Conservation (phyloP, 139 green algal genomes). For the Haematococcus lacustris region DNA sequence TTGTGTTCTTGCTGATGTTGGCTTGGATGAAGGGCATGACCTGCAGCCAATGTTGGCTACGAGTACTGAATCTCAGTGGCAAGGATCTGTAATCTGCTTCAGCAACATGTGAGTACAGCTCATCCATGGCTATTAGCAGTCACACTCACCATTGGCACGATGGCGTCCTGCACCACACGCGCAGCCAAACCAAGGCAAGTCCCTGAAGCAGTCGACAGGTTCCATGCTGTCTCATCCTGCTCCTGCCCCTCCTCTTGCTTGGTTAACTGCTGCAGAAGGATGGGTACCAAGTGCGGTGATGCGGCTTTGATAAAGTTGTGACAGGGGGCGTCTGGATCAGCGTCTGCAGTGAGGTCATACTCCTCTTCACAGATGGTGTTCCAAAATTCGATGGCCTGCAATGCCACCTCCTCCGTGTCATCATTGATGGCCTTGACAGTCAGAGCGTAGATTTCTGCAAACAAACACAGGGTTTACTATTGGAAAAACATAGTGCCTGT, state of each 20-base stretch:
- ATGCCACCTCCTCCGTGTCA: slow-evolving; percentile 84
- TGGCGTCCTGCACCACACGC: slow-evolving; percentile 56
- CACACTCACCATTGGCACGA: slow-evolving; percentile 83
- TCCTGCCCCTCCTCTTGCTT: slow-evolving; percentile 96
- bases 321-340: slow-evolving; percentile 16
- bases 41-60: too few relatives aligned
- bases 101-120: too few relatives aligned
- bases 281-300: slow-evolving; percentile 71
- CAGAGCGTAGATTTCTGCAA: slow-evolving; percentile 90
- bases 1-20: slow-evolving; percentile 73
- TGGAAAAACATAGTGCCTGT: too few relatives aligned
- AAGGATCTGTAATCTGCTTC: too few relatives aligned
- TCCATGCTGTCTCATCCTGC: slow-evolving; percentile 87
- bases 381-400: slow-evolving; percentile 97
- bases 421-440: slow-evolving; percentile 76
- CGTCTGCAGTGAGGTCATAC: slow-evolving; percentile 48
- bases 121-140: too few relatives aligned
- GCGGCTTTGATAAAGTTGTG: slow-evolving; percentile 85
- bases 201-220: slow-evolving; percentile 82
- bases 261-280: slow-evolving; percentile 90
- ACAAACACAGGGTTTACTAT: too few relatives aligned
- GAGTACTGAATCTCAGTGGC: too few relatives aligned
- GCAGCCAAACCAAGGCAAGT: slow-evolving; percentile 84
- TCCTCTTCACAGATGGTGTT: slow-evolving; percentile 54
- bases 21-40: slow-evolving; percentile 71